These are phyloP conservation scores for Angomonas deanei DNA, from an alignment of 208 protist species.

Conservation along the genomic window DNA sequence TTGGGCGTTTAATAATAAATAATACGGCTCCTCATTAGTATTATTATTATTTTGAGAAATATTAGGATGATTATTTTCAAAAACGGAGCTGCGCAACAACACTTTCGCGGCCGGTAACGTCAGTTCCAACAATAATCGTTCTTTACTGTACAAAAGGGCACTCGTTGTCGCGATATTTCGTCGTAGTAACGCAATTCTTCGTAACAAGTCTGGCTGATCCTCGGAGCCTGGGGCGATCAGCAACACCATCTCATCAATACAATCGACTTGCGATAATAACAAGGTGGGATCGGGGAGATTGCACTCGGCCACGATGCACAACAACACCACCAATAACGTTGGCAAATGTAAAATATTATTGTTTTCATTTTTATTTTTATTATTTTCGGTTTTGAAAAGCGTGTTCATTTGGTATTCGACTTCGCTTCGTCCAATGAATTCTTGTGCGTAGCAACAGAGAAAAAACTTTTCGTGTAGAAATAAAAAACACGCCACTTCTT, in stretches of 20 bases:
- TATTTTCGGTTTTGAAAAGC: too few species aligned
- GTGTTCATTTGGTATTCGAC: background rate
- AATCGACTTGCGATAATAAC: constrained; percentile 75
- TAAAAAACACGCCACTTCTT: background rate
- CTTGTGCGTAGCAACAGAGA: background rate
- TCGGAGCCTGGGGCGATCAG: constrained; percentile 70
- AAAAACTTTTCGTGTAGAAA: background rate
- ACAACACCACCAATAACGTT: background rate
- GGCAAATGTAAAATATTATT: background rate
- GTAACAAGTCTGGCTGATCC: constrained; percentile 82
- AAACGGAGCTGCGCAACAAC: background rate
- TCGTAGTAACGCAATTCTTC: constrained; percentile 67
- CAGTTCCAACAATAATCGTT: constrained; percentile 66
- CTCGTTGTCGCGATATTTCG: constrained; percentile 63
- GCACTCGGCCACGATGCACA: background rate
- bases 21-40: background rate
- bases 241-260: constrained; percentile 85
- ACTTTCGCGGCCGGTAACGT: constrained; percentile 44
- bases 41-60: background rate
- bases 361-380: too few species aligned
- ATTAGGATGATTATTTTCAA: background rate
- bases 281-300: constrained; percentile 60
- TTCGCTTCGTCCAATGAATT: background rate
- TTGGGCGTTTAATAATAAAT: background rate
- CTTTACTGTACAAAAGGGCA: constrained; percentile 61